Percentiles rank a stretch among this genome's conserved stretches.
Conservation (phyloP, 2,329 filamentous ascomycete species). For the Zymoseptoria tritici region DNA sequence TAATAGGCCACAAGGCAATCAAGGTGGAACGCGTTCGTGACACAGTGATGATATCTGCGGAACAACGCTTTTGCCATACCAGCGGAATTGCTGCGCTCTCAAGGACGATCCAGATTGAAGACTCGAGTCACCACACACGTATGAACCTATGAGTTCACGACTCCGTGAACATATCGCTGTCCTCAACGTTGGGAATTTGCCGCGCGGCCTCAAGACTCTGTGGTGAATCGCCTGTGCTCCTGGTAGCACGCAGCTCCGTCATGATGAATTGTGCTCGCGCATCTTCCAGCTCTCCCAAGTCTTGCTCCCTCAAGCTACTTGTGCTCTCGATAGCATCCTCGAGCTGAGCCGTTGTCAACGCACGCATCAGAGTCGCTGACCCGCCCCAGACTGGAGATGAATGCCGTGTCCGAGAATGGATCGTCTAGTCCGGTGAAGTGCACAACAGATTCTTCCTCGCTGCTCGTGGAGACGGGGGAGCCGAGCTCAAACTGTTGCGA, state of each 20-base stretch:
- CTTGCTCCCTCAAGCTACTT: neutral
- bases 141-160: neutral
- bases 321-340: neutral
- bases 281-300: neutral
- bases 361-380: neutral
- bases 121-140: neutral
- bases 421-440: constrained; percentile 12
- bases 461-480: neutral
- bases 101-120: neutral
- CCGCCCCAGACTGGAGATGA: neutral
- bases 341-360: neutral
- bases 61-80: neutral
- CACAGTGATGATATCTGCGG: neutral
- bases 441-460: constrained; percentile 3
- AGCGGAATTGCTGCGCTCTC: neutral
- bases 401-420: constrained; percentile 8
- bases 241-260: neutral
- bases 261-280: neutral
- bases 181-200: neutral
- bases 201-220: neutral
- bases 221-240: neutral
- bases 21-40: neutral
- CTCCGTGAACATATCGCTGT: neutral
- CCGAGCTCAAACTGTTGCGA: neutral
- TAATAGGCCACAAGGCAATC: neutral